Conservation (phyloP, 2,329 filamentous ascomycete species). For the Neofusicoccum sp. region DNA sequence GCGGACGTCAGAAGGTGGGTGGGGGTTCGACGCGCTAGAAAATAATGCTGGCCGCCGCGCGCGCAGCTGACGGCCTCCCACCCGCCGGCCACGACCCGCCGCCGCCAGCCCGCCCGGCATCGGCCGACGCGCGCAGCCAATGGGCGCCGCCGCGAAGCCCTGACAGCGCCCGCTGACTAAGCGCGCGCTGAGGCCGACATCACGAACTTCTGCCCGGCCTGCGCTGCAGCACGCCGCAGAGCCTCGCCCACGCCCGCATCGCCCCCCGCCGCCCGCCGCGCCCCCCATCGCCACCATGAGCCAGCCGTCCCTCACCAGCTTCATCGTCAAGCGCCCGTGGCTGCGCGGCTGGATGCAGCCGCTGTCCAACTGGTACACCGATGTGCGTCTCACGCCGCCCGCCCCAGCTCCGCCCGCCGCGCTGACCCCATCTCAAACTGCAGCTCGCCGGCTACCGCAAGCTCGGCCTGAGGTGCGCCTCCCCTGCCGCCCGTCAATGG, state of each 20-base stretch:
- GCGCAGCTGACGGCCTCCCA: background rate
- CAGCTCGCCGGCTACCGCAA: slow-evolving; percentile 82
- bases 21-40: background rate
- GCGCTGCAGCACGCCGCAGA: slow-evolving; percentile 27
- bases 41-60: background rate
- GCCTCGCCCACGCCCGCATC: slow-evolving; percentile 18
- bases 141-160: background rate
- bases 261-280: slow-evolving; percentile 20
- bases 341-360: slow-evolving; percentile 76
- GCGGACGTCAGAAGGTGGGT: slow-evolving; percentile 15
- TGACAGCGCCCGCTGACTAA: slow-evolving; percentile 2
- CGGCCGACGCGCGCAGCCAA: background rate
- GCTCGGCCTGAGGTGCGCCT: slow-evolving; percentile 78
- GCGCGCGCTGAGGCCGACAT: slow-evolving; percentile 15
- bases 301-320: slow-evolving; percentile 70
- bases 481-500: slow-evolving; percentile 13
- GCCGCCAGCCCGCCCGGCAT: background rate
- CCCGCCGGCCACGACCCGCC: background rate
- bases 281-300: slow-evolving; percentile 56
- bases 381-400: slow-evolving; percentile 35
- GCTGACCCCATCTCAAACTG: slow-evolving; percentile 15
- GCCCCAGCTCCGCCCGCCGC: background rate
- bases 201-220: slow-evolving; percentile 21
- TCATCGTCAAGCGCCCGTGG: slow-evolving; percentile 82
- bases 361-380: slow-evolving; percentile 82